phyloP scores from a whole-genome alignment of 163 green algal genomes.

The Coccomyxa subellipsoidea region DNA sequence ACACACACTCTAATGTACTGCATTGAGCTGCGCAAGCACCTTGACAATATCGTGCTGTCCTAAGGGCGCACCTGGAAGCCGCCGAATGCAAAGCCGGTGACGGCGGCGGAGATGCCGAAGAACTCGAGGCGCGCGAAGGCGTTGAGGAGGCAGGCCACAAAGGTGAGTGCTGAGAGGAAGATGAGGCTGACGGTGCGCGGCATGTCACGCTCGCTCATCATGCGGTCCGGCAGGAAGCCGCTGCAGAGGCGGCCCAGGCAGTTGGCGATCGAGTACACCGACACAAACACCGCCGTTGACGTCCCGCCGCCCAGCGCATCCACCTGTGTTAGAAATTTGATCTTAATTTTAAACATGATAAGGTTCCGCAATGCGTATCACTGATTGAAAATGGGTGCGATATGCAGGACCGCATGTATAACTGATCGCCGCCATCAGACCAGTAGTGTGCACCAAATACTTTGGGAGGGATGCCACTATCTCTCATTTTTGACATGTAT shows the following conservation, averaged over 20 bases:
- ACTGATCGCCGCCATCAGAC: too few relatives aligned
- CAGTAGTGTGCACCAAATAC: too few relatives aligned
- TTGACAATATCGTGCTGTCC: too few relatives aligned
- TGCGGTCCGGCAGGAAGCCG: slow-evolving; percentile 58
- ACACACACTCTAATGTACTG: too few relatives aligned
- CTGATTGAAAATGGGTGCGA: too few relatives aligned
- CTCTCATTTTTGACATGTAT: too few relatives aligned
- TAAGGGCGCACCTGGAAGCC: too few relatives aligned
- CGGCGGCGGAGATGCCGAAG: slow-evolving; percentile 31
- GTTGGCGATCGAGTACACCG: slow-evolving; percentile 70
- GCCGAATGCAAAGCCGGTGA: slow-evolving; percentile 70
- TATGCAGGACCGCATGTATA: too few relatives aligned
- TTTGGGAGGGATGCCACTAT: too few relatives aligned
- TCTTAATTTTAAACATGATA: too few relatives aligned
- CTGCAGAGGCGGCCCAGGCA: slow-evolving; percentile 22
- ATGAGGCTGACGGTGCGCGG: slow-evolving; percentile 56
- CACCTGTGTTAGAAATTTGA: slow-evolving; percentile 20
- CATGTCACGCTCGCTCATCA: slow-evolving; percentile 44
- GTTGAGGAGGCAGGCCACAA: slow-evolving; percentile 28
- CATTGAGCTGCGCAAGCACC: too few relatives aligned
- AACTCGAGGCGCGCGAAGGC: slow-evolving; percentile 20
- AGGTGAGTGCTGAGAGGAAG: slow-evolving; percentile 21
- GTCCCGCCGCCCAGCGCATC: slow-evolving; percentile 35
- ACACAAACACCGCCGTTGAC: slow-evolving; percentile 59
- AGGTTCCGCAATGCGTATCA: too few relatives aligned